Conservation (phyloP, 2,329 filamentous ascomycete genomes). For the Uncinocarpus reesii region DNA sequence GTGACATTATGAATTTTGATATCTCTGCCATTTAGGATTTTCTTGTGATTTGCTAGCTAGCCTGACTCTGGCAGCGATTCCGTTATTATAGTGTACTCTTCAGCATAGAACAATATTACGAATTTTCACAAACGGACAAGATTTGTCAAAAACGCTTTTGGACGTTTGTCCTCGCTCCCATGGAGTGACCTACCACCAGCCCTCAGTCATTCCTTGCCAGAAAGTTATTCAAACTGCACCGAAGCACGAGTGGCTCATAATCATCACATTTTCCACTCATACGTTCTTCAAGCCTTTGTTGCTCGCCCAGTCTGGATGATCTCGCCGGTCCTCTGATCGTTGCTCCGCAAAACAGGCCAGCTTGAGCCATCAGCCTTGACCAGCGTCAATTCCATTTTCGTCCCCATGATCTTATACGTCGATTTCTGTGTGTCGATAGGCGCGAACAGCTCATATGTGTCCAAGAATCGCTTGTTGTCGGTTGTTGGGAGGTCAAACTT, state of each 20-base stretch:
- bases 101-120: too few relatives aligned
- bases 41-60: not conserved
- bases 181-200: not conserved
- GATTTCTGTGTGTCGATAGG: conserved; percentile 65
- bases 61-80: too few relatives aligned
- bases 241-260: not conserved
- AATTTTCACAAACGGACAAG: too few relatives aligned
- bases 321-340: conserved; percentile 62
- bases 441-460: conserved; percentile 64
- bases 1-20: conserved; percentile 26
- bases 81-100: too few relatives aligned
- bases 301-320: conserved; percentile 85
- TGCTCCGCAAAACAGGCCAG: conserved; percentile 75
- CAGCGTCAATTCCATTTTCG: conserved; percentile 74
- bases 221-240: not conserved
- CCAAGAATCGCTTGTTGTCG: conserved; percentile 72
- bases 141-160: too few relatives aligned
- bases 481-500: conserved; percentile 74
- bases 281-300: conserved; percentile 40
- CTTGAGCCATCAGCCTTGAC: conserved; percentile 62
- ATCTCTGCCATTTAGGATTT: not conserved
- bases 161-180: not conserved
- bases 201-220: not conserved
- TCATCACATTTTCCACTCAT: not conserved
- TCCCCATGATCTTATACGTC: conserved; percentile 70